Base-by-base conservation (phyloP, 2,329 filamentous ascomycete species). In the Nigrograna mackinnonii region DNA sequence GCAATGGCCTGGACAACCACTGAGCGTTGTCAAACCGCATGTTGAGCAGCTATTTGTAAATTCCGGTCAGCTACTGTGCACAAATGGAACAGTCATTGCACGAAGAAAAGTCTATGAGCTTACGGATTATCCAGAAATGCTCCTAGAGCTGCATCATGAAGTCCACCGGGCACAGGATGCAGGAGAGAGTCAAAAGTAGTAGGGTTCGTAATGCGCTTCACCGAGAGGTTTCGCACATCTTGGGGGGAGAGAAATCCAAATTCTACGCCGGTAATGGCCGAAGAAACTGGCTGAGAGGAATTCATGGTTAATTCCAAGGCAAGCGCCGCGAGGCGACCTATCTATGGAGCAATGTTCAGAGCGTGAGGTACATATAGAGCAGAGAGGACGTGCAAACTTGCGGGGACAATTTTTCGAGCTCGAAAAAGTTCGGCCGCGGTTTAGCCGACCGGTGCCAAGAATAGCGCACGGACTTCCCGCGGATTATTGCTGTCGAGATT, bases 151-250 rank as follows among this genome's bases (percentile, higher is more conserved):
- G 89, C 83, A 70, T 96, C 94, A 64, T 99, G 96, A 6, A 99
- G 79, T 66, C 94, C 94, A 45, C 91, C 91, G 12, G 91, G 88
- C 7, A 95, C 82, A 6, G 92, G 91, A 59, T 96, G 91, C 54
- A 95, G 79, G 43, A 96, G 82, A 44, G 84, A 90, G 71, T 97
- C 94, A 68, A 97, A 94, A n/a, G 94, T 96, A 54, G 82, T 89
- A 38, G 91, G 86, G 74, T 95, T 95, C 64, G 95, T 87, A 58
- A 99, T 95, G 70, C 85, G 84, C 76, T 94, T 94, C 55, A 96
- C 94, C 6, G 94, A 99, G 58, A 97, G 84, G 47, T 85, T 81
- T 66, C 85, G 85, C 66, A 99, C 91, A 69, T 99, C 92, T 47
- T 86, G 78, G 38, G 85, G 79, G 16, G 87, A 84, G 55, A 97